Evolutionary conservation across 2,329 filamentous ascomycete species (phyloP).

Genomic region (Boeremia exigua): DNA sequence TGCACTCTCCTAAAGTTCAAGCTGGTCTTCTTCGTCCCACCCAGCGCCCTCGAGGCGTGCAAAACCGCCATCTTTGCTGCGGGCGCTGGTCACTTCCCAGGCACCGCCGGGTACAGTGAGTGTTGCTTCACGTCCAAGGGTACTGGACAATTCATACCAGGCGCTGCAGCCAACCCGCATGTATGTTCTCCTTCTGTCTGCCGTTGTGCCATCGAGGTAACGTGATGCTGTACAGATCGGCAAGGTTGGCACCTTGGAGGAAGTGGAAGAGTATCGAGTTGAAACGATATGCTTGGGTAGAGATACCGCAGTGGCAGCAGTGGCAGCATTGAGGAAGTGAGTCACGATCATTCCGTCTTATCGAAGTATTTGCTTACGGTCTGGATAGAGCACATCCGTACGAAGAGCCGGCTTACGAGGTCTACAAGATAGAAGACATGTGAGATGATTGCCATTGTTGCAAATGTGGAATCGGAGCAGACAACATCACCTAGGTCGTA

Average conservation of each 20-base stretch:
- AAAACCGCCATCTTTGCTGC: constrained; percentile 55
- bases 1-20: constrained; percentile 45
- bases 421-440: constrained; percentile 55
- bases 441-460: constrained; percentile 21
- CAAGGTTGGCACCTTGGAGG: constrained; percentile 61
- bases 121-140: constrained; percentile 56
- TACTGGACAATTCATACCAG: constrained; percentile 70
- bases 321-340: constrained; percentile 69
- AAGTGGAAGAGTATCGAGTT: constrained; percentile 65
- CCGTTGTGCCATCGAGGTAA: not conserved
- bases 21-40: constrained; percentile 55
- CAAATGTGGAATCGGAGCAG: not conserved
- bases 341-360: not conserved
- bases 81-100: constrained; percentile 53
- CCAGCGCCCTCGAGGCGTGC: constrained; percentile 43
- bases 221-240: constrained; percentile 56
- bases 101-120: constrained; percentile 52
- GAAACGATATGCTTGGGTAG: constrained; percentile 68
- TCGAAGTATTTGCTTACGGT: not conserved
- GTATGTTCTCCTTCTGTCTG: constrained; percentile 16
- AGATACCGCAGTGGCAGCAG: constrained; percentile 62
- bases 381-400: constrained; percentile 52
- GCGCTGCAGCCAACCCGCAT: constrained; percentile 65
- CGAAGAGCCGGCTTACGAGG: constrained; percentile 54
- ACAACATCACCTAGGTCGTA: too few relatives aligned